phyloP scores from a whole-genome alignment of 345 rosid species.

The Eucalyptus cladocalyx region DNA sequence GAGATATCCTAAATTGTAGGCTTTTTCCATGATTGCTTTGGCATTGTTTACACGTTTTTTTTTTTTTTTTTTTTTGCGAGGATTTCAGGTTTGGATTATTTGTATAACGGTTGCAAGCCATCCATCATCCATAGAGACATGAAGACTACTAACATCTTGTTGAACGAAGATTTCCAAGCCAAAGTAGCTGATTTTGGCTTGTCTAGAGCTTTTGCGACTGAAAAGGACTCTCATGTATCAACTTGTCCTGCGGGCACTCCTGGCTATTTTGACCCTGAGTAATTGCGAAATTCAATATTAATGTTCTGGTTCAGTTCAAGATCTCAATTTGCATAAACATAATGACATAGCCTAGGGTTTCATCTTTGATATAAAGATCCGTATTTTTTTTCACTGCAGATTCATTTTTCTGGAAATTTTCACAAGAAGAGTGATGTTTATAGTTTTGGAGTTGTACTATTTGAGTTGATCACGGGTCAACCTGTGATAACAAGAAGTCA shows the following conservation, averaged over 20 bases:
- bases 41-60: neutral
- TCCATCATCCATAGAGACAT: slow-evolving; percentile 20
- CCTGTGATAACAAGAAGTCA: fast-evolving
- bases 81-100: slow-evolving; percentile 14
- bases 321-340: neutral
- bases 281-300: neutral
- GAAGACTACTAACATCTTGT: slow-evolving; percentile 14
- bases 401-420: neutral
- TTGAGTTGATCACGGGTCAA: neutral
- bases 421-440: neutral
- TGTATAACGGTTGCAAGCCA: slow-evolving; percentile 20
- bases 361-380: neutral
- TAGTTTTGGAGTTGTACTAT: neutral
- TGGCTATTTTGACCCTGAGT: neutral
- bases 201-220: neutral
- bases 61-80: neutral
- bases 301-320: neutral
- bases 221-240: neutral
- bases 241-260: neutral
- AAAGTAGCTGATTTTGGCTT: slow-evolving; percentile 20
- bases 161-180: slow-evolving; percentile 6
- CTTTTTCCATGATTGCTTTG: neutral
- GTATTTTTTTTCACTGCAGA: fast-evolving
- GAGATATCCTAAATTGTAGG: neutral
- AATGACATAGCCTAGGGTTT: neutral